Evolutionary conservation across 2,329 filamentous ascomycete genomes (phyloP).

Genomic region (Talaromyces islandicus): DNA sequence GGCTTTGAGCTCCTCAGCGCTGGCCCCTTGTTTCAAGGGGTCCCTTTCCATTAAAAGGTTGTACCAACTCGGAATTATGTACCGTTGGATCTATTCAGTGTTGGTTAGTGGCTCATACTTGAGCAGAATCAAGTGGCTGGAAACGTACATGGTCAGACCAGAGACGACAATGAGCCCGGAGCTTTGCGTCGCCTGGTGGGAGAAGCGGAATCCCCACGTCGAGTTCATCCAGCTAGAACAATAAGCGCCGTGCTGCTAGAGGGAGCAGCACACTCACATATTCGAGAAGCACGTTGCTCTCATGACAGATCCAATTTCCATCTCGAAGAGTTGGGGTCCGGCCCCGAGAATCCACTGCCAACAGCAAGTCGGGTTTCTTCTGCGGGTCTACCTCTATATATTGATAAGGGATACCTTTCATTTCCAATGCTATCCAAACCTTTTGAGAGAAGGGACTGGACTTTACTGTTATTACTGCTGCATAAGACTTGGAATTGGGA

Average conservation of each 20-base stretch:
- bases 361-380: conserved; percentile 61
- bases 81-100: conserved; percentile 60
- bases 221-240: conserved; percentile 65
- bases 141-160: conserved; percentile 56
- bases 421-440: conserved; percentile 82
- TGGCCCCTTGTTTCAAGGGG: conserved; percentile 50
- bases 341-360: conserved; percentile 70
- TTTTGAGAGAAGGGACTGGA: conserved; percentile 74
- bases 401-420: conserved; percentile 72
- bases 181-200: conserved; percentile 57
- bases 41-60: conserved; percentile 63
- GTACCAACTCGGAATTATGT: conserved; percentile 73
- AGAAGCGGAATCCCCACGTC: conserved; percentile 55
- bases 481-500: conserved; percentile 8
- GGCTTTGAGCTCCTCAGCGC: conserved; percentile 56
- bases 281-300: conserved; percentile 78
- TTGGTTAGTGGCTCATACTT: background rate
- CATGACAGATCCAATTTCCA: conserved; percentile 75
- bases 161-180: conserved; percentile 67
- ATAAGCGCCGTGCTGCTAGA: background rate
- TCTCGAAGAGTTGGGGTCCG: conserved; percentile 71
- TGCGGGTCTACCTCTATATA: conserved; percentile 83
- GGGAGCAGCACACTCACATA: conserved; percentile 52
- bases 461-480: conserved; percentile 9
- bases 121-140: background rate